phyloP scores from a whole-genome alignment of 179 eudicot genomes.

The Actinidia arguta region DNA sequence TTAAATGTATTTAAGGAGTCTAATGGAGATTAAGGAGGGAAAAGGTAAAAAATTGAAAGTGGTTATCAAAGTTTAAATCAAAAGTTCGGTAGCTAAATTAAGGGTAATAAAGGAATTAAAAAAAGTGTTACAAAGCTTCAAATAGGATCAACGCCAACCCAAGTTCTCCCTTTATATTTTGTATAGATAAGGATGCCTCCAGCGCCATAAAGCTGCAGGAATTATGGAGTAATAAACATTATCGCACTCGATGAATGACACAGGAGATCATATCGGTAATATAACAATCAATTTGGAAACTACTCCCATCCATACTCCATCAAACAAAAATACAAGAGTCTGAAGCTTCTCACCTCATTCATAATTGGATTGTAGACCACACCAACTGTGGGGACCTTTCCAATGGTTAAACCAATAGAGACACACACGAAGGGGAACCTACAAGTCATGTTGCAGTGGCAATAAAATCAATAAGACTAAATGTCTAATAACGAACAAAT shows the following conservation, averaged over 20 bases:
- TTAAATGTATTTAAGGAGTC: too few species aligned
- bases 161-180: too few species aligned
- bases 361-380: constrained; percentile 95
- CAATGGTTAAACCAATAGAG: constrained; percentile 92
- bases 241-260: neutral
- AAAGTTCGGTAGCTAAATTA: too few species aligned
- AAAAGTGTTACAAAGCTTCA: too few species aligned
- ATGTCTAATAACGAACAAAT: neutral
- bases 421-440: constrained; percentile 97
- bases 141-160: too few species aligned
- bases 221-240: neutral
- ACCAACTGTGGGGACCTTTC: constrained; percentile 78
- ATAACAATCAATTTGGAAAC: neutral
- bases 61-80: too few species aligned
- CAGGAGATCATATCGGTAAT: neutral
- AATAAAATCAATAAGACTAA: constrained; percentile 4
- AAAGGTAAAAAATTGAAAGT: too few species aligned
- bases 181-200: neutral
- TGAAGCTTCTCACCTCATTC: constrained; percentile 69
- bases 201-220: neutral
- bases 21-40: too few species aligned
- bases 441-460: constrained; percentile 26
- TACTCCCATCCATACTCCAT: neutral
- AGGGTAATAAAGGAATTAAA: too few species aligned
- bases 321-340: too few species aligned